These are phyloP conservation scores for Neopestalotiopsis sp. DNA, from an alignment of 2,329 filamentous ascomycete species.

Conservation along the genomic window DNA sequence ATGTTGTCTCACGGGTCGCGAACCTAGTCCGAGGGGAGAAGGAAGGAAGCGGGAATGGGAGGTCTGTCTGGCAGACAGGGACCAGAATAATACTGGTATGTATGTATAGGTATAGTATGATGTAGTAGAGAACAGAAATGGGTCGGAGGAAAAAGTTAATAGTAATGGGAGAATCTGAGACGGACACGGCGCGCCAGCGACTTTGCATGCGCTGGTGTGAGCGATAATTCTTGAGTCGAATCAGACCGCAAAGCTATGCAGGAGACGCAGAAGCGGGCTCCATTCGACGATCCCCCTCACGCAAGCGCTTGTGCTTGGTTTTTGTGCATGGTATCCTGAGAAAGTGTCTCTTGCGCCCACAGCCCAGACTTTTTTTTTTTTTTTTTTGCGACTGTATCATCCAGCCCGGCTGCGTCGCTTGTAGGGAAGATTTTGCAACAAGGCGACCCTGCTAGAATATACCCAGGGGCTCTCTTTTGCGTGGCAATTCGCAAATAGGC, in stretches of 20 bases:
- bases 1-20: constrained; percentile 13
- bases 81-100: background rate
- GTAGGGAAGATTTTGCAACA: constrained; percentile 8
- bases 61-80: background rate
- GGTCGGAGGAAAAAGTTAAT: background rate
- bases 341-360: background rate
- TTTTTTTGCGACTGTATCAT: background rate
- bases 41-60: background rate
- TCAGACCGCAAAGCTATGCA: constrained; percentile 18
- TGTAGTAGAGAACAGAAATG: background rate
- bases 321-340: constrained; percentile 13
- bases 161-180: constrained; percentile 7
- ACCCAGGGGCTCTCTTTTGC: background rate
- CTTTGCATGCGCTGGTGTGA: constrained; percentile 16
- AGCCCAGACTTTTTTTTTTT: background rate
- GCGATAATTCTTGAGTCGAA: constrained; percentile 16
- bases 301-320: constrained; percentile 5
- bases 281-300: constrained; percentile 18
- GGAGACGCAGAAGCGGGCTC: constrained; percentile 19
- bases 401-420: background rate
- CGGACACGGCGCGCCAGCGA: constrained; percentile 11
- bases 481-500: background rate
- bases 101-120: background rate
- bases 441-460: constrained; percentile 1
- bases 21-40: constrained; percentile 8